These are phyloP conservation scores for Colletotrichum sp. DNA, from an alignment of 2,329 filamentous ascomycete genomes.

Conservation along the genomic window DNA sequence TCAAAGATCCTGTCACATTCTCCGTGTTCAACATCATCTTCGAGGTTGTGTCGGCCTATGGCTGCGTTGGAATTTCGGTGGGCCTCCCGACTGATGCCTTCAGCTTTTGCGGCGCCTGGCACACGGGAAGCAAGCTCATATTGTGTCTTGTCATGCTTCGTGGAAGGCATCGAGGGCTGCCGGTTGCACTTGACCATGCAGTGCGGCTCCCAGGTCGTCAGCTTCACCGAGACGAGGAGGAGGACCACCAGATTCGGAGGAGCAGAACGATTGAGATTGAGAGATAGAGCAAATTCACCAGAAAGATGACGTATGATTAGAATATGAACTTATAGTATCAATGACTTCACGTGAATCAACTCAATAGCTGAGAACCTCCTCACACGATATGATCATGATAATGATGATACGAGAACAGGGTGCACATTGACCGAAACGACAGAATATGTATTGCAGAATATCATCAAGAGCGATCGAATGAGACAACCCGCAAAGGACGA, in stretches of 20 bases:
- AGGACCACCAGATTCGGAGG: constrained; percentile 12
- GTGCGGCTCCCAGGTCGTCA: constrained; percentile 45
- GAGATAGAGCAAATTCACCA: rapidly evolving
- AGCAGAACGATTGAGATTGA: not conserved
- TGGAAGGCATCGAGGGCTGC: constrained; percentile 61
- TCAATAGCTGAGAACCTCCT: not conserved
- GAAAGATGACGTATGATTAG: not conserved
- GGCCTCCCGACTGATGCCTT: constrained; percentile 59
- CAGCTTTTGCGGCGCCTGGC: constrained; percentile 60
- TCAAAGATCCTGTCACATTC: constrained; percentile 54
- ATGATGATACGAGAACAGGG: not conserved
- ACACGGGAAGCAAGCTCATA: constrained; percentile 62
- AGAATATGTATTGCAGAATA: not conserved
- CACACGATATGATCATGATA: not conserved
- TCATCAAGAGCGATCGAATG: not conserved
- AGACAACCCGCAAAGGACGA: rapidly evolving
- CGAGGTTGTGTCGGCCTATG: constrained; percentile 63
- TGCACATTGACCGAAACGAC: not conserved
- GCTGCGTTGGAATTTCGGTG: constrained; percentile 65
- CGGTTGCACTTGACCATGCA: constrained; percentile 60
- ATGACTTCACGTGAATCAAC: not conserved
- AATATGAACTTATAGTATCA: not conserved
- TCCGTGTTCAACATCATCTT: constrained; percentile 66
- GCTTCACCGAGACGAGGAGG: constrained; percentile 33
- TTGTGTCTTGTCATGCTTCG: constrained; percentile 62